Conservation (phyloP, 768 basidiomycete genomes). For the Leucogyrophana mollusca region DNA sequence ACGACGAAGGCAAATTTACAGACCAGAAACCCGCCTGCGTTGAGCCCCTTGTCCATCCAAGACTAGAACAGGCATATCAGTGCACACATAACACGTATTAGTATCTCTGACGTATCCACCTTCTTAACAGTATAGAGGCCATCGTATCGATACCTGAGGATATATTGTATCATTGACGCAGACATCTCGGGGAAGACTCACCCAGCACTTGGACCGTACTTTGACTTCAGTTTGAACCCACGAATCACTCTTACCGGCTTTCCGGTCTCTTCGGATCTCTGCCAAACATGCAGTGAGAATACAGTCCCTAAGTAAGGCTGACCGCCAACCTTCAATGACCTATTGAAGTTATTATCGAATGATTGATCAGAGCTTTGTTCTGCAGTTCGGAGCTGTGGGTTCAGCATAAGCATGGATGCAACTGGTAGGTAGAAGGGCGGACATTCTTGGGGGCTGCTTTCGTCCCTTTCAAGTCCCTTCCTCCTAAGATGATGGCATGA, state of each 20-base stretch:
- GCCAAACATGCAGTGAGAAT: conserved; percentile 3
- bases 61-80: conserved; percentile 38
- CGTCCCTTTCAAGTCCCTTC: conserved; percentile 85
- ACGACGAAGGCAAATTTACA: conserved; percentile 89
- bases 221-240: conserved; percentile 73
- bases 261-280: conserved; percentile 77
- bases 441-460: conserved; percentile 83
- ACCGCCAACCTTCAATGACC: conserved; percentile 53
- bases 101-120: conserved; percentile 31
- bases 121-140: conserved; percentile 82
- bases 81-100: neutral
- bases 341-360: conserved; percentile 74
- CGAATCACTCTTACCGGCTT: conserved; percentile 87
- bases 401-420: neutral
- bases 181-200: conserved; percentile 24
- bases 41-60: conserved; percentile 74
- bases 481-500: conserved; percentile 47
- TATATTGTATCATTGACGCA: neutral
- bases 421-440: conserved; percentile 14
- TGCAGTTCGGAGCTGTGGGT: conserved; percentile 78
- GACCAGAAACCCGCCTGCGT: conserved; percentile 67
- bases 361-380: conserved; percentile 83
- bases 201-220: conserved; percentile 81
- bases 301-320: neutral
- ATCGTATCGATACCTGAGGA: conserved; percentile 80